Conservation (phyloP, 2,329 filamentous ascomycete genomes). For the Aspergillus udagawae region DNA sequence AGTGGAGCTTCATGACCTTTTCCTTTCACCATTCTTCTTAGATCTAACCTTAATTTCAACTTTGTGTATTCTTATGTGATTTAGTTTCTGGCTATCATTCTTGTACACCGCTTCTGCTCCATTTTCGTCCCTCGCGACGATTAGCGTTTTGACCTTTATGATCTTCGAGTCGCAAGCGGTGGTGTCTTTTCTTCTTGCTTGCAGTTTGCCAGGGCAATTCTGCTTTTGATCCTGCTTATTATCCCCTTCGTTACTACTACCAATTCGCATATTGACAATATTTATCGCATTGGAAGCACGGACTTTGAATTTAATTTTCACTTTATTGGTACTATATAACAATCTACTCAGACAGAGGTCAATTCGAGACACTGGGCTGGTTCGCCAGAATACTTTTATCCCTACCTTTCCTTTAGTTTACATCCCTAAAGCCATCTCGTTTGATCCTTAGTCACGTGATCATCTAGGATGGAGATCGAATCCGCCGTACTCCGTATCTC, state of each 20-base stretch:
- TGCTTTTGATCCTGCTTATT: conserved; percentile 7
- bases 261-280: not conserved
- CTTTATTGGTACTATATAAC: not conserved
- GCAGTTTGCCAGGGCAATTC: conserved; percentile 13
- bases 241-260: not conserved
- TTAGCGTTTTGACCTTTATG: conserved; percentile 10
- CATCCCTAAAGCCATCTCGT: not conserved
- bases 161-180: not conserved
- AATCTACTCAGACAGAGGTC: not conserved
- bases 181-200: conserved; percentile 6
- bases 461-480: not conserved
- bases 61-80: conserved; percentile 8
- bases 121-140: not conserved
- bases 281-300: not conserved
- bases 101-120: conserved; percentile 3
- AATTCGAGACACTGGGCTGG: not conserved
- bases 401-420: not conserved
- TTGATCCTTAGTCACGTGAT: not conserved
- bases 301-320: not conserved
- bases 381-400: not conserved
- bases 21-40: conserved; percentile 15
- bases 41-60: conserved; percentile 8
- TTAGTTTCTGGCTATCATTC: not conserved
- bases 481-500: not conserved
- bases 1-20: conserved; percentile 16